phyloP scores from a whole-genome alignment of 2,329 filamentous ascomycete species.

The Lachnellula suecica region DNA sequence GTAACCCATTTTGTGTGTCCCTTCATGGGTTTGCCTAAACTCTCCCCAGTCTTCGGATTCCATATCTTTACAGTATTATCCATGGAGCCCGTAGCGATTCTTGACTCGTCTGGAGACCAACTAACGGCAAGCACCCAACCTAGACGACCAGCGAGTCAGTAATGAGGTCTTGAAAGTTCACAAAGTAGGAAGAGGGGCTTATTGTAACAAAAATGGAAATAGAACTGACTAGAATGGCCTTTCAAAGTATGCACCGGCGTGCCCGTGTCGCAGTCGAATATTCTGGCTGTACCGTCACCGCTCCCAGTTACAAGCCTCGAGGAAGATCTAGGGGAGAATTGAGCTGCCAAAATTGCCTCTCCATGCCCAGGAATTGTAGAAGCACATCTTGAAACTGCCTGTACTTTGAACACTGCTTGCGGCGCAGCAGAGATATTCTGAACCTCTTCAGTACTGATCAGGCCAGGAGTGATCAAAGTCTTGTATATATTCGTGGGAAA shows the following conservation, averaged over 20 bases:
- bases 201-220: too few relatives aligned
- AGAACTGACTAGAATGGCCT: slow-evolving; percentile 83
- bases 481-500: slow-evolving; percentile 42
- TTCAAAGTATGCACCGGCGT: slow-evolving; percentile 84
- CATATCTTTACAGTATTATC: slow-evolving; percentile 90
- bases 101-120: slow-evolving; percentile 80
- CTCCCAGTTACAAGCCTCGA: slow-evolving; percentile 81
- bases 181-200: too few relatives aligned
- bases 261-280: slow-evolving; percentile 95
- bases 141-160: too few relatives aligned
- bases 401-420: slow-evolving; percentile 91
- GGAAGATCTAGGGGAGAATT: slow-evolving; percentile 80
- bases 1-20: slow-evolving; percentile 91
- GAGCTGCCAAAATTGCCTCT: slow-evolving; percentile 81
- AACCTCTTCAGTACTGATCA: slow-evolving; percentile 36
- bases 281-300: slow-evolving; percentile 85
- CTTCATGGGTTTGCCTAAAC: slow-evolving; percentile 67
- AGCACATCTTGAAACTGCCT: slow-evolving; percentile 86
- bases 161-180: too few relatives aligned
- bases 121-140: slow-evolving; percentile 86
- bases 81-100: slow-evolving; percentile 87
- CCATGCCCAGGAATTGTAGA: slow-evolving; percentile 89
- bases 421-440: slow-evolving; percentile 62
- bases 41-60: slow-evolving; percentile 79
- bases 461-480: slow-evolving; percentile 40